A percentile compares a stretch with the other conserved stretches of the same genome.
Evolutionary conservation across 306 rosid genomes (phyloP).

Genomic region (Vigna nakashimae): DNA sequence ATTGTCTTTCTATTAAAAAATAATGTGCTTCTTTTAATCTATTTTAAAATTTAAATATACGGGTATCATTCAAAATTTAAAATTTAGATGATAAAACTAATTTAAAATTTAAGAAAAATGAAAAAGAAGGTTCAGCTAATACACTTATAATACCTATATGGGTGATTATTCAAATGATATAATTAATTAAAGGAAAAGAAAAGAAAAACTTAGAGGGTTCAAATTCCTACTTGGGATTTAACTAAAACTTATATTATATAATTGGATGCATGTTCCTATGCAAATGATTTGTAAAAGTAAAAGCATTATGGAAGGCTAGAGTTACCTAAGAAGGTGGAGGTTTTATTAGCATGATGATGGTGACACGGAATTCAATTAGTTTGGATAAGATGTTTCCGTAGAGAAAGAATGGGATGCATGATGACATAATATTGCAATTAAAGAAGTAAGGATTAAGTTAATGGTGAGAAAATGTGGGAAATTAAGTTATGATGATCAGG

Average conservation of each 20-base stretch:
- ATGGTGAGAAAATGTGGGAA: conserved; percentile 25
- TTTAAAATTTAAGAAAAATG: background rate
- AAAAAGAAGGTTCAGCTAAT: background rate
- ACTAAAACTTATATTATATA: background rate
- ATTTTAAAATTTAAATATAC: too few species aligned
- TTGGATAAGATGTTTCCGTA: conserved; percentile 28
- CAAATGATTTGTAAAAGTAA: conserved; percentile 26
- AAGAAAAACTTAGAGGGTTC: conserved; percentile 15
- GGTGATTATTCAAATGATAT: background rate
- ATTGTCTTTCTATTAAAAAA: background rate
- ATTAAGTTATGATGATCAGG: conserved; percentile 7
- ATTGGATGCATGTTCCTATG: conserved; percentile 35
- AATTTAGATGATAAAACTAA: too few species aligned
- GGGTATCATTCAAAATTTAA: too few species aligned
- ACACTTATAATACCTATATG: background rate
- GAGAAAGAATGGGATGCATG: conserved; percentile 25
- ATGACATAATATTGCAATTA: conserved; percentile 15
- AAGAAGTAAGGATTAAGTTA: background rate
- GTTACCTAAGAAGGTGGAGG: conserved; percentile 34
- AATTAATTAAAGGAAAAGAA: background rate
- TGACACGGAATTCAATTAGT: conserved; percentile 45
- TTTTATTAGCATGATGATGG: conserved; percentile 43
- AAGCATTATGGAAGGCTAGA: conserved; percentile 41
- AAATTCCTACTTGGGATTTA: conserved; percentile 33
- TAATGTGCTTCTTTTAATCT: background rate